Conservation (phyloP, 169 alveolate species). For the Plasmodium gaboni region DNA sequence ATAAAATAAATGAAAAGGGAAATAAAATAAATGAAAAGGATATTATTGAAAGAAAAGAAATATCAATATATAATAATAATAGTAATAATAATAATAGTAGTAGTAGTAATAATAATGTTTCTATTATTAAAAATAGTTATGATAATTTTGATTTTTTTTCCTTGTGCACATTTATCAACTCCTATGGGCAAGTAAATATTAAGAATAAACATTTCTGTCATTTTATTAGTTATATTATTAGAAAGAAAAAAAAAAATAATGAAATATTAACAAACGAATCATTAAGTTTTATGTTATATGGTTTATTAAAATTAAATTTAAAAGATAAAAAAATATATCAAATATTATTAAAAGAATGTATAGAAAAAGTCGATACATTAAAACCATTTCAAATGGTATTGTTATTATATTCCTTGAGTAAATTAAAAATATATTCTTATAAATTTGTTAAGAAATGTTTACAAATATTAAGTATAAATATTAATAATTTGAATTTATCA, state of each 20-base stretch:
- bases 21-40: not conserved
- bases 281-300: constrained; percentile 36
- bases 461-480: constrained; percentile 40
- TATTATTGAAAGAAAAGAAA: not conserved
- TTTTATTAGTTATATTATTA: constrained; percentile 60
- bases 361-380: constrained; percentile 23
- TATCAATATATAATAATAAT: not conserved
- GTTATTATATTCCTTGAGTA: constrained; percentile 44
- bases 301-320: constrained; percentile 41
- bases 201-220: constrained; percentile 15
- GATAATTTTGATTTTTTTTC: constrained; percentile 60
- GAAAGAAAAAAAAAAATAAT: constrained; percentile 53
- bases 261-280: constrained; percentile 50
- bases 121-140: not conserved
- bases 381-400: constrained; percentile 45
- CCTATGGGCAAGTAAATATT: constrained; percentile 40
- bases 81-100: not conserved
- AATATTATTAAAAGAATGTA: constrained; percentile 51
- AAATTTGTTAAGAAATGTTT: constrained; percentile 54
- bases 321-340: constrained; percentile 43
- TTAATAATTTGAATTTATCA: constrained; percentile 31
- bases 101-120: not conserved
- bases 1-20: not conserved
- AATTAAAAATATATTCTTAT: constrained; percentile 52
- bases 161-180: constrained; percentile 32